phyloP scores from a whole-genome alignment of 306 rosid genomes.

The Dalbergia cochinchinensis region DNA sequence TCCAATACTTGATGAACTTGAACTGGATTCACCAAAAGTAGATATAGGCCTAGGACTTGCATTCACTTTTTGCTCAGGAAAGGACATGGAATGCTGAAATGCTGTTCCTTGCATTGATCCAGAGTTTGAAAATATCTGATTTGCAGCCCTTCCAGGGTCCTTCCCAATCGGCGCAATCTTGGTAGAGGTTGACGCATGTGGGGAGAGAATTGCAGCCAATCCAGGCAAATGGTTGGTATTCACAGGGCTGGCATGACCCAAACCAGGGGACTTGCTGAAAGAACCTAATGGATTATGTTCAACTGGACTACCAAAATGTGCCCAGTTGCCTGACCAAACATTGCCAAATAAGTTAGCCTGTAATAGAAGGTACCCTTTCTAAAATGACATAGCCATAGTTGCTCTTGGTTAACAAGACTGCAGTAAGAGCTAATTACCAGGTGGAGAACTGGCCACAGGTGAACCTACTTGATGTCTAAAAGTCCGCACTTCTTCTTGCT shows the following conservation, averaged over 20 bases:
- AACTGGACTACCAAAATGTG: conserved; percentile 80
- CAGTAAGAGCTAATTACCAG: conserved; percentile 63
- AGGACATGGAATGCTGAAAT: conserved; percentile 75
- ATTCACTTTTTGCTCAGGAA: conserved; percentile 69
- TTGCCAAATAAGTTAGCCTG: conserved; percentile 32
- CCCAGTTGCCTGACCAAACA: conserved; percentile 74
- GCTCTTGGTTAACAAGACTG: conserved; percentile 17
- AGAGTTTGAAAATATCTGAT: conserved; percentile 57
- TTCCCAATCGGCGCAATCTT: conserved; percentile 93
- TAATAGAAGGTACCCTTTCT: conserved; percentile 30
- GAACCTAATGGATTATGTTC: conserved; percentile 73
- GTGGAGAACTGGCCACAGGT: conserved; percentile 86
- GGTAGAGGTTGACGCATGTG: conserved; percentile 67
- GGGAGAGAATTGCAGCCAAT: conserved; percentile 84
- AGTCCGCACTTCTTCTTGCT: conserved; percentile 76
- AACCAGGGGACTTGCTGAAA: conserved; percentile 75
- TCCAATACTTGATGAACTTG: conserved; percentile 74
- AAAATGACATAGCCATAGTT: conserved; percentile 25
- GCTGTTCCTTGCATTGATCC: conserved; percentile 62
- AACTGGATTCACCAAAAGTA: conserved; percentile 64
- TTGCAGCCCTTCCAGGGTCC: conserved; percentile 75
- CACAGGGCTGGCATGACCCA: conserved; percentile 73
- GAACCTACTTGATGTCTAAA: conserved; percentile 85
- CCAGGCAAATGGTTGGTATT: conserved; percentile 78
- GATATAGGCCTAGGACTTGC: conserved; percentile 71